A percentile compares a stretch with the other conserved stretches of the same genome.
These are phyloP conservation scores for Sporothrix brasiliensis DNA, from an alignment of 2,329 filamentous ascomycete species.

Conservation along the genomic window DNA sequence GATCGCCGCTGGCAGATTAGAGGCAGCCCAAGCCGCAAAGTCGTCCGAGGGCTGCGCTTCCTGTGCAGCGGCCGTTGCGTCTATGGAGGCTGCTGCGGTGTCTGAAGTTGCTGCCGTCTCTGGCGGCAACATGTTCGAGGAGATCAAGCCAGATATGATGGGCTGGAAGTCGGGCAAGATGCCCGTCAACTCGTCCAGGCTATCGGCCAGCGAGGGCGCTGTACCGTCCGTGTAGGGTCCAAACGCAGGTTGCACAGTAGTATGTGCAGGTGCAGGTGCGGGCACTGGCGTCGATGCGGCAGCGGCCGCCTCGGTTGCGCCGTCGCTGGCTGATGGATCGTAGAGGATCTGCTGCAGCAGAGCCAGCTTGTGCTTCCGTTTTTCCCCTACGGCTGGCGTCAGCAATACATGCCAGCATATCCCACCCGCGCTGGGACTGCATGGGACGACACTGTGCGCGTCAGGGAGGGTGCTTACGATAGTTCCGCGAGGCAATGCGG, in stretches of 20 bases:
- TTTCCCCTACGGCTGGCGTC: conserved; percentile 45
- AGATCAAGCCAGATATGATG: not conserved
- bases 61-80: not conserved
- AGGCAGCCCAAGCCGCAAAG: conserved; percentile 16
- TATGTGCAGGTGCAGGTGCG: not conserved
- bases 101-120: not conserved
- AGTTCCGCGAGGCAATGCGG: conserved; percentile 38
- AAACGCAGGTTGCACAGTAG: not conserved
- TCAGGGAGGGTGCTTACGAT: conserved; percentile 33
- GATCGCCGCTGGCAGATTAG: conserved; percentile 10
- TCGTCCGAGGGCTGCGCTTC: not conserved
- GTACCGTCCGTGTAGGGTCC: not conserved
- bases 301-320: not conserved
- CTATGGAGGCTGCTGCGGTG: not conserved
- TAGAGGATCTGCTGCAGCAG: conserved; percentile 47
- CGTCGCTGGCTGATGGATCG: conserved; percentile 24
- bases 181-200: not conserved
- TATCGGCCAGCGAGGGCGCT: not conserved
- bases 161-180: conserved; percentile 11
- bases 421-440: too few relatives aligned
- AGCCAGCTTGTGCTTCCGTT: conserved; percentile 50
- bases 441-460: too few relatives aligned
- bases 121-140: not conserved
- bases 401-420: conserved; percentile 22
- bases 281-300: not conserved